A percentile compares a stretch with the other conserved stretches of the same genome.
These are phyloP conservation scores for Penicillium sp. DNA, from an alignment of 2,329 filamentous ascomycete species.

Conservation along the genomic window DNA sequence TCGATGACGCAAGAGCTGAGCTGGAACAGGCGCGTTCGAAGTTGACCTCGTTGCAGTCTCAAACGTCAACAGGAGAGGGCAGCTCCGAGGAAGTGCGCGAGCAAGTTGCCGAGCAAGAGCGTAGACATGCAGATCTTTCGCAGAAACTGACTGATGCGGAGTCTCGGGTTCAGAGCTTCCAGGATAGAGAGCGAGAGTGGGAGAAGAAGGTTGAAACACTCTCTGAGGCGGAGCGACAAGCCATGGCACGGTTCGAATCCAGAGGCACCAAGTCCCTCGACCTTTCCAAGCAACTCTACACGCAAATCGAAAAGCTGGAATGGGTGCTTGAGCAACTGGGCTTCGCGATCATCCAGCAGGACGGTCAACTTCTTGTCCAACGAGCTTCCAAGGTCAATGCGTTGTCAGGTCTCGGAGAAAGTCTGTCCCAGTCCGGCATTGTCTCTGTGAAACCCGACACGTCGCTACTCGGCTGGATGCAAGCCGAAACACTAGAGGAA, in stretches of 20 bases:
- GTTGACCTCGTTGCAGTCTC: constrained; percentile 64
- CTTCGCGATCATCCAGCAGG: constrained; percentile 74
- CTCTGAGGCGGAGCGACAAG: constrained; percentile 32
- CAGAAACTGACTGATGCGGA: constrained; percentile 72
- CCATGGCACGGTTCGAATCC: constrained; percentile 60
- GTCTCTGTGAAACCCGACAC: constrained; percentile 57
- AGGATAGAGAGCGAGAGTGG: constrained; percentile 69
- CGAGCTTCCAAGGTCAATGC: constrained; percentile 60
- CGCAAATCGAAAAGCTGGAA: constrained; percentile 79
- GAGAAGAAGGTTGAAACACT: constrained; percentile 56
- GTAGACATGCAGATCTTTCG: constrained; percentile 63
- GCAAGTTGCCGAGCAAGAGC: constrained; percentile 72
- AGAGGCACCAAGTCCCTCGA: constrained; percentile 75
- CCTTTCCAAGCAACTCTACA: constrained; percentile 76
- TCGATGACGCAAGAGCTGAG: constrained; percentile 49
- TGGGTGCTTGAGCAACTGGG: constrained; percentile 83
- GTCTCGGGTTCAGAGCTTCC: constrained; percentile 70
- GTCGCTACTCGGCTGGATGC: constrained; percentile 78
- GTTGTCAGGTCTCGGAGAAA: constrained; percentile 36
- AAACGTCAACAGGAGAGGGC: constrained; percentile 78
- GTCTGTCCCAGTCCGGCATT: constrained; percentile 34
- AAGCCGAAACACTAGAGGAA: constrained; percentile 61
- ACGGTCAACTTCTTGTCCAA: constrained; percentile 71
- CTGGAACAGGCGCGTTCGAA: constrained; percentile 68
- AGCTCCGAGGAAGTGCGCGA: constrained; percentile 76